phyloP scores from a whole-genome alignment of 306 rosid genomes.

The apple (Malus domestica) region DNA sequence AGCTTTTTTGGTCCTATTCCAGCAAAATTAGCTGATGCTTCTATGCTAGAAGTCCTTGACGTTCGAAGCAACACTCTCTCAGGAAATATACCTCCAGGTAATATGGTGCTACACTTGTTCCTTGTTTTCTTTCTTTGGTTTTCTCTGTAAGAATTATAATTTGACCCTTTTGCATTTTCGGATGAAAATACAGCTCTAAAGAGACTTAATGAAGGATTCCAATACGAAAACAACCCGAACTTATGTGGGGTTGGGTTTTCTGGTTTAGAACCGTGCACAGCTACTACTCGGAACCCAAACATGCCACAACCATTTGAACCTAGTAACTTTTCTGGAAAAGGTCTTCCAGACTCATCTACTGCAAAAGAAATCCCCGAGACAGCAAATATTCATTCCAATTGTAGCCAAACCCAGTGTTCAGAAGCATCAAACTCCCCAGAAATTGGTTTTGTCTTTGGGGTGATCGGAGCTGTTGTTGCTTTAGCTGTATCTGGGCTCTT shows the following conservation, averaged over 20 bases:
- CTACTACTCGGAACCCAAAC: slow-evolving; percentile 34
- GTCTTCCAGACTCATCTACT: slow-evolving; percentile 34
- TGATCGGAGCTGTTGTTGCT: slow-evolving; percentile 36
- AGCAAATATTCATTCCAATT: slow-evolving; percentile 31
- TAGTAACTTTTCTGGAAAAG: slow-evolving; percentile 21
- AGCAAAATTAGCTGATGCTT: slow-evolving; percentile 49
- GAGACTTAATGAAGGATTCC: slow-evolving; percentile 52
- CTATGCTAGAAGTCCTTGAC: slow-evolving; percentile 49
- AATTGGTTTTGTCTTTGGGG: slow-evolving; percentile 44
- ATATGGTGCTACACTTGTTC: neutral
- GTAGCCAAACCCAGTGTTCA: slow-evolving; percentile 41
- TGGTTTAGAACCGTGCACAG: slow-evolving; percentile 43
- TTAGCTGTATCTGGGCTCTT: slow-evolving; percentile 26
- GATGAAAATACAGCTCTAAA: slow-evolving; percentile 39
- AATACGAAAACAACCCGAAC: slow-evolving; percentile 53
- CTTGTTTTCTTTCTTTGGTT: neutral
- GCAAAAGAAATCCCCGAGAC: slow-evolving; percentile 48
- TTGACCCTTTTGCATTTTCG: neutral
- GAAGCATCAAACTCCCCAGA: slow-evolving; percentile 36
- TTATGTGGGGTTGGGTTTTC: slow-evolving; percentile 70
- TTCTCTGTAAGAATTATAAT: neutral
- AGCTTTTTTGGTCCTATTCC: slow-evolving; percentile 72
- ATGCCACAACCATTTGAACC: slow-evolving; percentile 77
- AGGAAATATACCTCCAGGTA: slow-evolving; percentile 68
- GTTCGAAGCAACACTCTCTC: slow-evolving; percentile 72